A percentile compares a stretch with the other conserved stretches of the same genome.
These are phyloP conservation scores for Cordyceps cateniannulata DNA, from an alignment of 2,329 filamentous ascomycete species.

Conservation along the genomic window DNA sequence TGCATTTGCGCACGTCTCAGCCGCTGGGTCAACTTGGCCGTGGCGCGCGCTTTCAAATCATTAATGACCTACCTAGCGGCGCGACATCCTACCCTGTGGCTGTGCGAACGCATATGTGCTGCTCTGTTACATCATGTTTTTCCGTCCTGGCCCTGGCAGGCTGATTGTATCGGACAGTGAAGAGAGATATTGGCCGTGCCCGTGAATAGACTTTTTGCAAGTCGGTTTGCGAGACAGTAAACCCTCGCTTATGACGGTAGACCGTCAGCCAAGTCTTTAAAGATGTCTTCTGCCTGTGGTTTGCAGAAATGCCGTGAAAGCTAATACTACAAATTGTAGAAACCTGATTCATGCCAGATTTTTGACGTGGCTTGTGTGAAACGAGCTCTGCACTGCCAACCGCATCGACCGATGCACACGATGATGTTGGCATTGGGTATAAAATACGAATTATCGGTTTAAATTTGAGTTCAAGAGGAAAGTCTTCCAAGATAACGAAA, in stretches of 20 bases:
- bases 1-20: slow-evolving; percentile 4
- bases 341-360: neutral
- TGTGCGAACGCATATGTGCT: neutral
- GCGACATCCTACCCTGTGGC: neutral
- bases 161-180: no score
- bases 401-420: neutral
- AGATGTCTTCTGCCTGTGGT: neutral
- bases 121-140: no score
- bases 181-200: no score
- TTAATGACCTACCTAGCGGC: neutral
- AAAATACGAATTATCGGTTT: no score
- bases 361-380: neutral
- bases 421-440: no score
- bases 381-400: neutral
- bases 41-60: neutral
- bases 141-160: no score
- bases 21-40: neutral
- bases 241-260: neutral
- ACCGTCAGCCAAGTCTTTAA: no score
- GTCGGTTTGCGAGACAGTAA: neutral
- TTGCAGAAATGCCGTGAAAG: no score
- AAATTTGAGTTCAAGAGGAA: no score
- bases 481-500: no score
- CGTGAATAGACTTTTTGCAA: neutral
- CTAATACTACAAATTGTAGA: no score